Base-by-base conservation (phyloP, 2,329 filamentous ascomycete species). In the Phialemoniopsis sp. region DNA sequence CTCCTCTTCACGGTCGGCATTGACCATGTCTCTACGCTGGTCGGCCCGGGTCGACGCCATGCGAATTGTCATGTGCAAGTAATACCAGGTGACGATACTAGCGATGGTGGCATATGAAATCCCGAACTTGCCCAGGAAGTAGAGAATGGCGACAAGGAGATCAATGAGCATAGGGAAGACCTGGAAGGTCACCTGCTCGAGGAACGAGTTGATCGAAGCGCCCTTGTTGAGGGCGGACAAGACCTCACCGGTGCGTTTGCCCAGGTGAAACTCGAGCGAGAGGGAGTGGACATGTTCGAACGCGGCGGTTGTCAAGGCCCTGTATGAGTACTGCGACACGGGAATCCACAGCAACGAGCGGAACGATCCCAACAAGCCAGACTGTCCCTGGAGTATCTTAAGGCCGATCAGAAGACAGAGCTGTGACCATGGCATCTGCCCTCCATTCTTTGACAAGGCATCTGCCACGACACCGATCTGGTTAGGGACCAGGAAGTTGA, bases 281-380 rank as follows among this genome's bases (percentile, higher is more conserved):
- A 98, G 80, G 37, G 85, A 85, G 62, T 98, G 93, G 16, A 98
- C 93, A 59, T 98, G 93, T 65, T 97, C 91, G 58, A 98, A 98
- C 10, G 91, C 89, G 13, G 93, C 90, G 3, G 93, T 93, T 6
- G 90, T 95, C 42, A 98, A 75, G 47, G 93, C 89, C 55, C 89
- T 85, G 64, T 96, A 98, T 1, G 91, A 95, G 61, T 97, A 95
- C 60, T 98, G 93, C 29, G 90, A 89, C 41, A 98, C 89, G 0
- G 93, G 91, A 37, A 98, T 93, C 93, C 93, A 98, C 28, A 98
- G 71, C 29, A 89, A 80, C 16, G 88, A 85, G 47, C 93, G 79
- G 28, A 87, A 54, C 2, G 89, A 91, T 8, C 89, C 89, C 28
- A 98, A 75, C 34, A 97, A 68, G 15, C 93, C 93, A 43, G 91